Conservation (phyloP, 2,329 filamentous ascomycete species). For the Dothidotthia symphoricarpi region DNA sequence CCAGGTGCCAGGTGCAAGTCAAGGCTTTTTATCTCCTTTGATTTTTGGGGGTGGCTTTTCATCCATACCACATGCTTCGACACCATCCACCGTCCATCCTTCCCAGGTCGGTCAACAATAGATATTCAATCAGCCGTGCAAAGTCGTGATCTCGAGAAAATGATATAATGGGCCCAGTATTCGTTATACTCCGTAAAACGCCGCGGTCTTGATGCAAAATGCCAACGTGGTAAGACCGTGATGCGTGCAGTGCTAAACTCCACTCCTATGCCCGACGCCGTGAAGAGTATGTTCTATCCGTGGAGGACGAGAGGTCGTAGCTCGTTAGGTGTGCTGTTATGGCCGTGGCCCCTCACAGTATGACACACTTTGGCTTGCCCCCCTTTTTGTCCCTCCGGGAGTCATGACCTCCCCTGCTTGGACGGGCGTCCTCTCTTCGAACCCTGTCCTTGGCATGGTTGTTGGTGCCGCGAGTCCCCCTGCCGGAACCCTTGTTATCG, state of each 20-base stretch:
- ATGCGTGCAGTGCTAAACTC: constrained; percentile 37
- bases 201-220: constrained; percentile 33
- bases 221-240: constrained; percentile 22
- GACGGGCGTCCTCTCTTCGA: background rate
- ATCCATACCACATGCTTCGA: no score
- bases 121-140: constrained; percentile 21
- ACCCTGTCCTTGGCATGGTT: background rate
- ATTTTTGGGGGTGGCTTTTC: no score
- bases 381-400: constrained; percentile 13
- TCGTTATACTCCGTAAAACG: constrained; percentile 31
- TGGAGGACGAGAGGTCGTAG: constrained; percentile 27
- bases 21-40: no score
- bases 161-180: constrained; percentile 11
- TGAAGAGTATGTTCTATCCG: constrained; percentile 31
- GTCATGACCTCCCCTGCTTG: constrained; percentile 12
- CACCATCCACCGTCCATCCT: constrained; percentile 3
- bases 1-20: no score
- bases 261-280: constrained; percentile 39
- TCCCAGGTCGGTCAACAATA: no score
- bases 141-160: constrained; percentile 18
- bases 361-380: constrained; percentile 37
- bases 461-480: constrained; percentile 8
- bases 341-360: constrained; percentile 24
- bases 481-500: constrained; percentile 11
- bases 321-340: constrained; percentile 29